These are phyloP conservation scores for Geotrichum aggregatum DNA, from an alignment of 1,139 yeast genomes.

Conservation along the genomic window DNA sequence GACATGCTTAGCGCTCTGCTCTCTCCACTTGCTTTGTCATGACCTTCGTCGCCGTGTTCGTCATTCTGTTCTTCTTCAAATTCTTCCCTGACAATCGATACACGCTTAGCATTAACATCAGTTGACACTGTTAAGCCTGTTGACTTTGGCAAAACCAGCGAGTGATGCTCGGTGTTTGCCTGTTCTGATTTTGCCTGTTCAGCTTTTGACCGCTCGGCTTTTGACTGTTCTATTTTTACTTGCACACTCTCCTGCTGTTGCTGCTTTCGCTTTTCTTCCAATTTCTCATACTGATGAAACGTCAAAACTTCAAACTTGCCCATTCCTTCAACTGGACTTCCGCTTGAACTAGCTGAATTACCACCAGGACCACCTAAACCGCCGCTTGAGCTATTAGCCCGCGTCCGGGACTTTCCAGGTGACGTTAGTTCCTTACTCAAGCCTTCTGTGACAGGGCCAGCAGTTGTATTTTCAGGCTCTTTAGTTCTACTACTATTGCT, in stretches of 20 bases:
- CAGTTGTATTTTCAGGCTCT: not conserved
- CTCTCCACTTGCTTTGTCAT: not conserved
- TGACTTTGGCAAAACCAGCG: too few relatives aligned
- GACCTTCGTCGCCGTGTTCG: not conserved
- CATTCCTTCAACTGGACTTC: constrained; percentile 4
- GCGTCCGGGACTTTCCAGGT: not conserved
- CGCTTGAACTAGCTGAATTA: not conserved
- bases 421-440: too few relatives aligned
- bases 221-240: not conserved
- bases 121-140: not conserved
- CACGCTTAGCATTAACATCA: constrained; percentile 1
- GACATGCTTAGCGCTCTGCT: not conserved
- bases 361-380: too few relatives aligned
- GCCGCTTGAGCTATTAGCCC: too few relatives aligned
- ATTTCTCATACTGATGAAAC: constrained; percentile 19
- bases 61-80: constrained; percentile 8
- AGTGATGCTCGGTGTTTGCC: not conserved
- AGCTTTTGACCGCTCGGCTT: not conserved
- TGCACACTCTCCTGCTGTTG: not conserved
- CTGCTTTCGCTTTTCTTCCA: constrained; percentile 13
- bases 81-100: constrained; percentile 18
- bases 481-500: constrained; percentile 3
- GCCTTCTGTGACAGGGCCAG: constrained; percentile 5
- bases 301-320: constrained; percentile 20
- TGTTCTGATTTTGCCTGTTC: not conserved